phyloP scores from a whole-genome alignment of 2,329 filamentous ascomycete species.

The Chrysoporthe puriensis region DNA sequence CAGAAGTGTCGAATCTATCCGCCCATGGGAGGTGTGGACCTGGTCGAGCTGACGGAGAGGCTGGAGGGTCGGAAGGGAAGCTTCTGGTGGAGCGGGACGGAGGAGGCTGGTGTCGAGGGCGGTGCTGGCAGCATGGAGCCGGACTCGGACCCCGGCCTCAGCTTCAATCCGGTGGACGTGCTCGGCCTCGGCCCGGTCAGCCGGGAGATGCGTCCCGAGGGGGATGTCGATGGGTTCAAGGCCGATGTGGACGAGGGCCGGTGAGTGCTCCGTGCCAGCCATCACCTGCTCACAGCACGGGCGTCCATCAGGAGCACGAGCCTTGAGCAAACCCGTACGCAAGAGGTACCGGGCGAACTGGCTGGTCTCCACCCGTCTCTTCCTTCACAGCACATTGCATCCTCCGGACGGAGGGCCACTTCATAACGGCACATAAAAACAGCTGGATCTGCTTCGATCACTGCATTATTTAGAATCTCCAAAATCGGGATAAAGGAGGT shows the following conservation, averaged over 20 bases:
- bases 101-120: not conserved
- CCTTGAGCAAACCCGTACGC: too few relatives aligned
- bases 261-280: not conserved
- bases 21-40: conserved; percentile 6
- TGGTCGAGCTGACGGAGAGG: conserved; percentile 13
- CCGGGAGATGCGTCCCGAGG: not conserved
- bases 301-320: too few relatives aligned
- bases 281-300: not conserved
- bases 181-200: conserved; percentile 1
- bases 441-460: too few relatives aligned
- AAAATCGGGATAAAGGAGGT: too few relatives aligned
- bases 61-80: conserved; percentile 13
- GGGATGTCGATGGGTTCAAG: not conserved
- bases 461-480: too few relatives aligned
- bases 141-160: not conserved
- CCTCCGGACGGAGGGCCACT: too few relatives aligned
- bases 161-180: not conserved
- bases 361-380: too few relatives aligned
- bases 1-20: conserved; percentile 24
- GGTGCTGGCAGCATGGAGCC: not conserved
- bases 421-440: too few relatives aligned
- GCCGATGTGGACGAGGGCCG: not conserved
- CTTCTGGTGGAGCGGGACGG: conserved; percentile 21
- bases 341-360: too few relatives aligned
- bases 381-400: too few relatives aligned